Percentiles rank a stretch among this genome's conserved stretches.
These are phyloP conservation scores for Alternaria dauci DNA, from an alignment of 2,329 filamentous ascomycete species.

Conservation along the genomic window DNA sequence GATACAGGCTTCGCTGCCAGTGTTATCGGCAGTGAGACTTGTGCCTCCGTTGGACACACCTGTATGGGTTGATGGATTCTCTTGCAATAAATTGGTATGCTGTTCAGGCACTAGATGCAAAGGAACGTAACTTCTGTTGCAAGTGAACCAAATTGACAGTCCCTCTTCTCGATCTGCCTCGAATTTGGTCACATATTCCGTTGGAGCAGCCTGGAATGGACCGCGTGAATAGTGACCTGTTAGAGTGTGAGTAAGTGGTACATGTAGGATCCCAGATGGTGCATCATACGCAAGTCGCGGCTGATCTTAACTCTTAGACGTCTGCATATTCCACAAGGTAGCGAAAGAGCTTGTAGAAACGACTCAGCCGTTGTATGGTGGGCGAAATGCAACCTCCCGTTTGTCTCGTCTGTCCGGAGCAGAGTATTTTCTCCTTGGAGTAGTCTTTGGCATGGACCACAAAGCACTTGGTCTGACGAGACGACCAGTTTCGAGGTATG, in stretches of 20 bases:
- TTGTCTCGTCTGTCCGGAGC: background rate
- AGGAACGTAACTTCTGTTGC: no score
- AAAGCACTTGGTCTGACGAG: background rate
- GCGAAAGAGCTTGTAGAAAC: background rate
- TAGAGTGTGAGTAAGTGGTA: no score
- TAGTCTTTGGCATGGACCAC: background rate
- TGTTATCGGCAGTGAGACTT: background rate
- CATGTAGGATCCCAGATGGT: no score
- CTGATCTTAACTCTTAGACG: background rate
- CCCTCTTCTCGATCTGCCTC: background rate
- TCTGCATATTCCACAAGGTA: background rate
- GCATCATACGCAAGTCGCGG: no score
- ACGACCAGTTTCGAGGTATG: background rate
- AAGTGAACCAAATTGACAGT: no score
- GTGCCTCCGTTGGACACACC: background rate
- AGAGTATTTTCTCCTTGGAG: background rate
- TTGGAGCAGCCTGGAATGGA: background rate
- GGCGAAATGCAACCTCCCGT: no score
- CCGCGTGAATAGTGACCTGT: no score
- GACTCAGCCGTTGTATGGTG: background rate
- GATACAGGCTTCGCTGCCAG: background rate
- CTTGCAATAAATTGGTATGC: no score
- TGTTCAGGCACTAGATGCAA: no score
- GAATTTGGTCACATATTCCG: background rate
- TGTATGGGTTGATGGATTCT: background rate